Percentiles rank a stretch among this genome's conserved stretches.
phyloP scores from a whole-genome alignment of 352 stramenopile species.

The Pythium dissimile region DNA sequence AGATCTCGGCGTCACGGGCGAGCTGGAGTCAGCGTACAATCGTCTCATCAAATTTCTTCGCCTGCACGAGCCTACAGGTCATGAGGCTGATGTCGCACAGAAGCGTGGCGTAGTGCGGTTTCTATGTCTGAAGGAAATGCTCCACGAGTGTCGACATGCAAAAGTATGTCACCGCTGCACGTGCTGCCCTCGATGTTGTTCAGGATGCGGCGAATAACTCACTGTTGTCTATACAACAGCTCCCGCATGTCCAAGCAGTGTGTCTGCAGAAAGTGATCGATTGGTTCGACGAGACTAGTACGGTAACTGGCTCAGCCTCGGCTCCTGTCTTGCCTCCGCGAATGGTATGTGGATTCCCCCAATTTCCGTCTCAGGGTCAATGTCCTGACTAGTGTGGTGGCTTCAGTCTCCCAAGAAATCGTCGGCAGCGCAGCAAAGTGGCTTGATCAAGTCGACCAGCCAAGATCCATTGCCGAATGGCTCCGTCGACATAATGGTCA shows the following conservation, averaged over 20 bases:
- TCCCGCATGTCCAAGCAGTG: constrained; percentile 35
- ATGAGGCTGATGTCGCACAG: constrained; percentile 49
- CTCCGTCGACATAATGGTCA: constrained; percentile 10
- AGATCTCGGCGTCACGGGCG: constrained; percentile 29
- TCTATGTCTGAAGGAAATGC: constrained; percentile 46
- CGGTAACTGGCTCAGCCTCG: constrained; percentile 28
- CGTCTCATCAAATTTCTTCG: constrained; percentile 50
- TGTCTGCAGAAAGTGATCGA: constrained; percentile 48
- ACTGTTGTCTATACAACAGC: constrained; percentile 22
- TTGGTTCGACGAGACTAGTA: constrained; percentile 53
- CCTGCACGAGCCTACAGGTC: constrained; percentile 53
- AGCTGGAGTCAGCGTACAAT: constrained; percentile 41
- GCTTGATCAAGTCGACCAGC: constrained; percentile 22
- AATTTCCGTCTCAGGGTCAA: too few relatives aligned
- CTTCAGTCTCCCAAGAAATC: constrained; percentile 50
- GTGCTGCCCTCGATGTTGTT: neutral
- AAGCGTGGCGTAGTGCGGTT: constrained; percentile 53
- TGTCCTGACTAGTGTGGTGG: neutral
- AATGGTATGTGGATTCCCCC: constrained; percentile 35
- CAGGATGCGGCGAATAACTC: neutral
- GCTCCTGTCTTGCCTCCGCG: constrained; percentile 44
- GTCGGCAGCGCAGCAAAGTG: neutral
- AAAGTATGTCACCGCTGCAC: constrained; percentile 50
- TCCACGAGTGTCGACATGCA: constrained; percentile 45
- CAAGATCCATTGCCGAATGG: constrained; percentile 9